phyloP scores from a whole-genome alignment of 2,329 filamentous ascomycete species.

The Amauroascus verrucosus region DNA sequence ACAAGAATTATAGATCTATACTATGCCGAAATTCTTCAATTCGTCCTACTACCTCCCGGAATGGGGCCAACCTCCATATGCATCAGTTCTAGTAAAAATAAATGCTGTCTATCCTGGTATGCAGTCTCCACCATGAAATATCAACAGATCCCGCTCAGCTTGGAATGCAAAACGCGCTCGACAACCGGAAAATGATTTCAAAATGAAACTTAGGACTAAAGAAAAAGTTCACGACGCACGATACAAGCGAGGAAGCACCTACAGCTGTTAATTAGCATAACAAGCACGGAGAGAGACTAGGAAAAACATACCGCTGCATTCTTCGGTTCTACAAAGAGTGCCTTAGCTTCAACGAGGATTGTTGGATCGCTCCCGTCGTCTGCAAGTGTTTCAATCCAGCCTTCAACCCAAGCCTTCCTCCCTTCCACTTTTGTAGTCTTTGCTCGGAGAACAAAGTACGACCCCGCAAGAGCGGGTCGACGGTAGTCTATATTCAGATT shows the following conservation, averaged over 20 bases:
- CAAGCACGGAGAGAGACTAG: background rate
- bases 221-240: background rate
- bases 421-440: constrained; percentile 33
- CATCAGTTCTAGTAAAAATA: background rate
- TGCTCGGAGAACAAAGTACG: constrained; percentile 50
- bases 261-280: background rate
- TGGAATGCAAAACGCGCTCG: background rate
- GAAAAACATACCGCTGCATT: constrained; percentile 57
- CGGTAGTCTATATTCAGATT: constrained; percentile 53
- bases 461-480: constrained; percentile 48
- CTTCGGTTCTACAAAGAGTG: constrained; percentile 49
- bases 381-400: constrained; percentile 39
- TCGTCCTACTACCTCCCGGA: background rate
- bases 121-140: background rate
- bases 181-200: background rate
- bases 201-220: background rate
- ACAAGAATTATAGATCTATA: background rate
- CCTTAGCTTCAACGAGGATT: constrained; percentile 50
- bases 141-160: background rate
- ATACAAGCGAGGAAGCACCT: constrained; percentile 17
- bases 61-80: background rate
- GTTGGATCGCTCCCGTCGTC: constrained; percentile 63
- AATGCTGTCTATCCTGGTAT: background rate
- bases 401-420: constrained; percentile 32
- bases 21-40: background rate